Evolutionary conservation across 257 asterid species (phyloP), one percentile per base, ranked within the genome.

Genomic region (Solanum paucissectum): DNA sequence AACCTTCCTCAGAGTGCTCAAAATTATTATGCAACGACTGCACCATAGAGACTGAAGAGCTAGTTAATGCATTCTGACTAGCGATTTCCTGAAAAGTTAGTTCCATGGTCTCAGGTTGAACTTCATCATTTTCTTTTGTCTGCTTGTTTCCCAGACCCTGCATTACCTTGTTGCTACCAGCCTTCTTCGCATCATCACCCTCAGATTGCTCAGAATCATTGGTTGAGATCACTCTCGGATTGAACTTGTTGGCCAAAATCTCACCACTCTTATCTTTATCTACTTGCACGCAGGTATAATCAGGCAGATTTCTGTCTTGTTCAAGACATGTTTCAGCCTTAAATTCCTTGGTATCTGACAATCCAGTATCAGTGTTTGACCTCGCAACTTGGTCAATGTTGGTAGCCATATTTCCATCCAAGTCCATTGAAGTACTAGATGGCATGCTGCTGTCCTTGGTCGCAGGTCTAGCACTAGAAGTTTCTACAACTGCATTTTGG

Each of bases 21-120:
- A 96, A 95, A 84, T 92, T 93, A 91, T 89, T 91, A 86, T 90
- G 90, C 81, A 93, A 89, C 62, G 98, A 83, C 86, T 90, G 95
- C 86, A 87, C 77, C 91, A 92, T 84, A n/a, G 95, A 94, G 89
- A 88, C 90, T 13, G 95, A 88, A 55, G 95, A 92, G 88, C 89
- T 93, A 36, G 89, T 62, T 66, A 83, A 66, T 69, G 87, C 93
- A 88, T 87, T 93, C 44, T 91, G 92, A 87, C 88, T 88, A 71
- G 74, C 91, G 86, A 91, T 92, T 86, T 91, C 93, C 73, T 89
- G 94, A 84, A 91, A 91, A 44, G 92, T 89, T 84, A 90, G 90
- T 87, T 76, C 94, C 87, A 89, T 87, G 27, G 93, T 87, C 87
- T 87, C 92, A 86, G 91, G 88, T 37, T 71, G 79, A 90, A 21